Conservation (phyloP, 805 yeast species). For the Clavispora fructus region DNA sequence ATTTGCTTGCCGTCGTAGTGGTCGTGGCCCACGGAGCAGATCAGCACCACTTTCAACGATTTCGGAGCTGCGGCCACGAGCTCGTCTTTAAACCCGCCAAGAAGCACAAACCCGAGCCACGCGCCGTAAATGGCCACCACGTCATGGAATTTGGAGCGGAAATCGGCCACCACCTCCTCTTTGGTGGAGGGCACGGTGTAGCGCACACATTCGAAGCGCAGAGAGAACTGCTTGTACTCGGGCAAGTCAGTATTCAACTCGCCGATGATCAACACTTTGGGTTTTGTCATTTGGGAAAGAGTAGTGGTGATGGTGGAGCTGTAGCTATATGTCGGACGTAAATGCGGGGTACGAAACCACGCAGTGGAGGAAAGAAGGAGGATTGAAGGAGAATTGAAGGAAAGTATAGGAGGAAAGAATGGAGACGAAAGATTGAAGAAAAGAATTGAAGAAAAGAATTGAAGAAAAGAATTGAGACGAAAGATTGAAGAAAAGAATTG, state of each 20-base stretch:
- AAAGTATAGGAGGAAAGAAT: too few species aligned
- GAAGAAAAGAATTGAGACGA: too few species aligned
- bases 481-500: too few species aligned
- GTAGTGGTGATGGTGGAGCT: neutral
- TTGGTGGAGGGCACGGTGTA: slow-evolving; percentile 37
- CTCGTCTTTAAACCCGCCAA: slow-evolving; percentile 47
- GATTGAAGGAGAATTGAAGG: neutral
- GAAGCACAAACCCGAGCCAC: slow-evolving; percentile 48
- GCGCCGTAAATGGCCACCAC: slow-evolving; percentile 55
- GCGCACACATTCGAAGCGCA: slow-evolving; percentile 32
- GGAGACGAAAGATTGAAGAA: neutral
- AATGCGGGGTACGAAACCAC: neutral
- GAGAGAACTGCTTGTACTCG: slow-evolving; percentile 39
- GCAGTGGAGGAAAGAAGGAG: neutral
- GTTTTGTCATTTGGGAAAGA: slow-evolving; percentile 11
- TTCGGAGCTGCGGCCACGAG: slow-evolving; percentile 42
- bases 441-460: too few species aligned
- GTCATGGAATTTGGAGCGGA: slow-evolving; percentile 36
- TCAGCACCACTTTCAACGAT: slow-evolving; percentile 42
- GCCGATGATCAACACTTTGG: slow-evolving; percentile 44
- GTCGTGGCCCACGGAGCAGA: slow-evolving; percentile 57
- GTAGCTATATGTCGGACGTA: neutral
- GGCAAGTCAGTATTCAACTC: slow-evolving; percentile 44
- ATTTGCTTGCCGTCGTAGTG: slow-evolving; percentile 41
- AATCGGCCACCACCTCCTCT: slow-evolving; percentile 37